phyloP scores from a whole-genome alignment of 805 yeast species.

The Barnettozyma sucrosica region DNA sequence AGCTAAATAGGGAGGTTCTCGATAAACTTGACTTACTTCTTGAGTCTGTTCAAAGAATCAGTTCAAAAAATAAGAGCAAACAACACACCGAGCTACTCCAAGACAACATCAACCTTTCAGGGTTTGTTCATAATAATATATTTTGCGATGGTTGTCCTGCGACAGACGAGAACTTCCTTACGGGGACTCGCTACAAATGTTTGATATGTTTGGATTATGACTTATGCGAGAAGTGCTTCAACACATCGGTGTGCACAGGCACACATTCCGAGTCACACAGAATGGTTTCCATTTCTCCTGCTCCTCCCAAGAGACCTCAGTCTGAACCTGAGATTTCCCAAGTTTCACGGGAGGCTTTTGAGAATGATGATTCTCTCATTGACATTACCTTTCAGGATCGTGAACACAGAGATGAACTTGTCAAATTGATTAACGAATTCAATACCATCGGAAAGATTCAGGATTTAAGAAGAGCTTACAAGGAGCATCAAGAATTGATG shows the following conservation, averaged over 20 bases:
- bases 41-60: neutral
- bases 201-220: conserved; percentile 4
- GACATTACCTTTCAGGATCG: conserved; percentile 3
- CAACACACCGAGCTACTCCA: neutral
- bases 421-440: neutral
- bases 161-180: neutral
- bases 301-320: neutral
- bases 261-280: neutral
- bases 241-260: neutral
- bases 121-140: conserved; percentile 10
- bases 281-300: conserved; percentile 2
- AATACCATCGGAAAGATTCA: conserved; percentile 1
- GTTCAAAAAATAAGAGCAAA: neutral
- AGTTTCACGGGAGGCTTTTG: neutral
- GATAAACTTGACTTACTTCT: neutral
- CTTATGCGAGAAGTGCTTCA: conserved; percentile 3
- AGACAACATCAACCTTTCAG: neutral
- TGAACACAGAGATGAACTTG: conserved; percentile 3
- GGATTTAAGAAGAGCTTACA: neutral
- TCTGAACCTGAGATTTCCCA: neutral
- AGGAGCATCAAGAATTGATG: neutral
- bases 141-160: conserved; percentile 11
- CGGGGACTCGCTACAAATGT: conserved; percentile 5
- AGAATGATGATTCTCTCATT: conserved; percentile 1
- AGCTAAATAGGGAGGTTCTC: neutral